A percentile compares a stretch with the other conserved stretches of the same genome.
Conservation (phyloP, 768 basidiomycete genomes). For the Trametes coccinea region DNA sequence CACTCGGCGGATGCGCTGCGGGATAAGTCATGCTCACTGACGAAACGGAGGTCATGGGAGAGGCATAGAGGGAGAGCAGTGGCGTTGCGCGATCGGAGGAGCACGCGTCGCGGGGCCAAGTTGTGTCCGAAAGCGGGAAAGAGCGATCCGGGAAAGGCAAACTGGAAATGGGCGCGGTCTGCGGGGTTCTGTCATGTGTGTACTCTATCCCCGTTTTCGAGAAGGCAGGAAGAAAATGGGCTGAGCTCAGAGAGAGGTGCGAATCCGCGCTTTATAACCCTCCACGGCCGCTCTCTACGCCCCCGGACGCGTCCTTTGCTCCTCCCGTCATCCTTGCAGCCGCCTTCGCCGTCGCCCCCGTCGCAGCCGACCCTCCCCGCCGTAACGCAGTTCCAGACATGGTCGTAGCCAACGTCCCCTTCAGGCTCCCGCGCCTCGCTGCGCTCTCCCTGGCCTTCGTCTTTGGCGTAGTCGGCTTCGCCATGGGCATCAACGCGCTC, state of each 20-base stretch:
- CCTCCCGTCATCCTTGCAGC: neutral
- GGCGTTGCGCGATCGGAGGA: constrained; percentile 7
- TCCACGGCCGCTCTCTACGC: neutral
- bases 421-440: constrained; percentile 25
- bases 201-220: neutral
- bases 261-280: constrained; percentile 14
- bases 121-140: constrained; percentile 9
- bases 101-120: neutral
- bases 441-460: constrained; percentile 33
- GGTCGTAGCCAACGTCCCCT: constrained; percentile 13
- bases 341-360: neutral
- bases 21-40: neutral
- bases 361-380: neutral
- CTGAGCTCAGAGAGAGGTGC: neutral
- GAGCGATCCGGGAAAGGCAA: constrained; percentile 6
- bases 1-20: neutral
- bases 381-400: constrained; percentile 1
- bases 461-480: constrained; percentile 33
- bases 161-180: neutral
- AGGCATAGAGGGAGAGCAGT: neutral
- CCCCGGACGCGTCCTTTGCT: constrained; percentile 6
- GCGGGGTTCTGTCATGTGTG: constrained; percentile 7
- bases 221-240: neutral
- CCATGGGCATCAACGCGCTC: constrained; percentile 36
- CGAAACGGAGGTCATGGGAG: constrained; percentile 8